Percentiles rank a stretch among this genome's conserved stretches.
Evolutionary conservation across 2,329 filamentous ascomycete species (phyloP).

Genomic region (Talaromyces pinophilus): DNA sequence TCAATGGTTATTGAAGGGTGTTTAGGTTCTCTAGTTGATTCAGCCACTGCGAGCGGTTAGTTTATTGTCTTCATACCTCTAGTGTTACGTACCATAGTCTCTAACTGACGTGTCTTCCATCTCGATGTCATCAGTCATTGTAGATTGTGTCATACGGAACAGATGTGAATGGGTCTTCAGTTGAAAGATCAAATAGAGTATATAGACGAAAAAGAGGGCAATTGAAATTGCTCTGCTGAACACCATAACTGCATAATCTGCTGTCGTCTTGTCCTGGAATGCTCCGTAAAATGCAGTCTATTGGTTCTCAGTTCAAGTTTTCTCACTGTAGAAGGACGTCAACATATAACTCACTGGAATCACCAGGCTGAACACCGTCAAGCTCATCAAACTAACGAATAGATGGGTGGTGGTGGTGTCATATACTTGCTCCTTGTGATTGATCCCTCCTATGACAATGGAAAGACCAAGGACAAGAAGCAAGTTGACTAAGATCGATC

Average conservation of each 20-base stretch:
- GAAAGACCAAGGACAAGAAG: conserved; percentile 67
- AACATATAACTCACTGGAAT: not conserved
- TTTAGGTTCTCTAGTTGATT: not conserved
- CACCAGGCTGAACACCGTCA: not conserved
- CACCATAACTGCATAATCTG: not conserved
- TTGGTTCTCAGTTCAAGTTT: not conserved
- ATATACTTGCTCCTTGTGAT: not conserved
- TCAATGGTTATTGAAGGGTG: not conserved
- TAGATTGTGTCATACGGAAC: conserved; percentile 63
- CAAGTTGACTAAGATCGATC: conserved; percentile 82
- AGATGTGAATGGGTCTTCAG: conserved; percentile 53
- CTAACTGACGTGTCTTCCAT: not conserved
- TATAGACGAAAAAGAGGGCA: not conserved
- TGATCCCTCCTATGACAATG: not conserved
- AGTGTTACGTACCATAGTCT: not conserved
- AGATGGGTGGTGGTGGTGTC: not conserved
- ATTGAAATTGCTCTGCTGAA: not conserved
- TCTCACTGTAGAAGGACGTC: not conserved
- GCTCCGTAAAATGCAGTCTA: not conserved
- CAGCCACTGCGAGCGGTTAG: not conserved
- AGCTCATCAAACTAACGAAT: not conserved
- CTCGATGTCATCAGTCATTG: conserved; percentile 54
- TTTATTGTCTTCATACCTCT: not conserved
- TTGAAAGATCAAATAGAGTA: not conserved
- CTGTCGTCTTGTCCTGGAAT: not conserved